Evolutionary conservation across 192 early-diverging fungal species (phyloP), one percentile per base, ranked within the genome.

Genomic region (Tieghemiomyces parasiticus): DNA sequence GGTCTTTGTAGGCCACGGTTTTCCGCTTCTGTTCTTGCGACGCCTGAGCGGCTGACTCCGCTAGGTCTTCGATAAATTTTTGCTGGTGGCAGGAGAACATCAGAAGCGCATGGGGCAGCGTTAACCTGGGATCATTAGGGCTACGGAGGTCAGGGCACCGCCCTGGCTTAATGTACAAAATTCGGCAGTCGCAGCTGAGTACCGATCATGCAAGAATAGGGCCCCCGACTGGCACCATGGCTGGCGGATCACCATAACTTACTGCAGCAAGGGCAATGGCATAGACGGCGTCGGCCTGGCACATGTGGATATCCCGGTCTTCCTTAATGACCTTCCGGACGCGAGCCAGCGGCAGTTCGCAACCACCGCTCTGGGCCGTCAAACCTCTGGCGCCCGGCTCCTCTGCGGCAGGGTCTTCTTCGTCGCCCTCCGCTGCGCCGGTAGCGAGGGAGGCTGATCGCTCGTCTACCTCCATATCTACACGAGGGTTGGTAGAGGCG

Each of bases 1-100:
- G 25, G 25, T 54, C 52, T 31, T 54, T 54, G 52, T 54, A 54
- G 30, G 52, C 52, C 8, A 54, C 6, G 30, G 52, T 54, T n/a
- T 54, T 54, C 3, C 52, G 52, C n/a, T 54, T 54, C 6, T 28
- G 4, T n/a, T 24, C 52, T 28, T 33, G 32, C 3, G 52, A 12
- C 9, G 13, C 13, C 25, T 54, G 19, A 12, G 12, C 25, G 32
- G 25, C 52, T 31, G 13, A 25, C n/a, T 34, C 10, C 4, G 30
- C 32, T 28, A 54, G 30, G 2, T 54, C 32, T 31, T 54, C 26
- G 30, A 31, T 28, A 54, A 54, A 54, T 12, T 29, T 10, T 54
- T 54, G 52, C 47, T 48, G 24, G 4, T 13, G 47, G 4, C 4
- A 48, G 6, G n/a, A 13, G 4, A 22, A 48, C n/a, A 48, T 48